Evolutionary conservation across 345 rosid species (phyloP).

Genomic region (Populus simonii): DNA sequence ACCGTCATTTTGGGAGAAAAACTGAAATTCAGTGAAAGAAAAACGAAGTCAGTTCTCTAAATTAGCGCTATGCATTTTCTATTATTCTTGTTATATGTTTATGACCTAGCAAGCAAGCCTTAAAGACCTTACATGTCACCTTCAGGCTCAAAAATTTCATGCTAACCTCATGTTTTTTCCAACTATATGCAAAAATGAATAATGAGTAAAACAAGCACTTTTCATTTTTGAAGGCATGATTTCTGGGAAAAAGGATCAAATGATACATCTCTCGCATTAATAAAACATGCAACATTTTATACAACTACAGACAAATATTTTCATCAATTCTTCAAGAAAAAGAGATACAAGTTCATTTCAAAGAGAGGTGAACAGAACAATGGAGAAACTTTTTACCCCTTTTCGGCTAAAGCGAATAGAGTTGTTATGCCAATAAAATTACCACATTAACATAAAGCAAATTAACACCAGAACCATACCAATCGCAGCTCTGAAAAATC

Average conservation of each 20-base stretch:
- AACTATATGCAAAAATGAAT: not conserved
- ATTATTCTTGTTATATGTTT: not conserved
- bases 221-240: not conserved
- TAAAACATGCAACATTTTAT: not conserved
- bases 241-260: not conserved
- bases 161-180: not conserved
- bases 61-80: not conserved
- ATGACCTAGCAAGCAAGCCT: not conserved
- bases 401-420: not conserved
- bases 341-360: too few relatives aligned
- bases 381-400: not conserved
- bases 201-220: not conserved
- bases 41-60: slow-evolving; percentile 9
- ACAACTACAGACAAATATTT: not conserved
- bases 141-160: too few relatives aligned
- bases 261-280: not conserved
- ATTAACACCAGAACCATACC: slow-evolving; percentile 35
- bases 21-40: slow-evolving; percentile 33
- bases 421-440: not conserved
- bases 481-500: slow-evolving; percentile 68
- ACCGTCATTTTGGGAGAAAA: slow-evolving; percentile 31
- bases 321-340: not conserved
- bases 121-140: not conserved
- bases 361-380: too few relatives aligned
- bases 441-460: not conserved